phyloP scores from a whole-genome alignment of 2,329 filamentous ascomycete genomes.

The Verticillium longisporum region DNA sequence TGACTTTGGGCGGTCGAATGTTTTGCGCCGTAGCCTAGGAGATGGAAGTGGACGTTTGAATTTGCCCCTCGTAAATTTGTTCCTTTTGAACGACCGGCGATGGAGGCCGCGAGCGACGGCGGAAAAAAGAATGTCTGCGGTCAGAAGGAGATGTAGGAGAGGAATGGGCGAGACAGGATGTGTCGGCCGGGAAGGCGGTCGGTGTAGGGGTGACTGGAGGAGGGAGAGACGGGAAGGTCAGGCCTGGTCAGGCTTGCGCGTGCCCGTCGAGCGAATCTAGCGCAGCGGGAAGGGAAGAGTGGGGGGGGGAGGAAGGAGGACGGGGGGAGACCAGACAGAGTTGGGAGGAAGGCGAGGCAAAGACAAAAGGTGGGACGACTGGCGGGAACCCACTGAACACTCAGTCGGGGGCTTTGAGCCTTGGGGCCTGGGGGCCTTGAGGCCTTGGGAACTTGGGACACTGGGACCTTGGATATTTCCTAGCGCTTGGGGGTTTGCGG shows the following conservation, averaged over 20 bases:
- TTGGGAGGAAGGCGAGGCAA: conserved; percentile 4
- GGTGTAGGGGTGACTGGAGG: conserved; percentile 12
- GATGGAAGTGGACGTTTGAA: not conserved
- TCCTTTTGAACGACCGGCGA: not conserved
- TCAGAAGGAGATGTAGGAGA: conserved; percentile 8
- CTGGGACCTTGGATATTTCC: no score
- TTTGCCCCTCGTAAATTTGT: no score
- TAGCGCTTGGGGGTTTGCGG: no score
- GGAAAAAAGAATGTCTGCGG: conserved; percentile 10
- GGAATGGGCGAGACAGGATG: conserved; percentile 5
- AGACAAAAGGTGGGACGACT: conserved; percentile 2
- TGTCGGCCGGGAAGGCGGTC: conserved; percentile 10
- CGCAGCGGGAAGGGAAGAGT: conserved; percentile 3
- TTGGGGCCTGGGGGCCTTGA: not conserved
- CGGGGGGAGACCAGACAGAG: no score
- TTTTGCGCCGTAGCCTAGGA: not conserved
- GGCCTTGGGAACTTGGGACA: no score
- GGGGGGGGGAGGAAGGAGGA: conserved; percentile 5
- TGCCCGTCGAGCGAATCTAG: not conserved
- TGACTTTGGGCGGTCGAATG: not conserved
- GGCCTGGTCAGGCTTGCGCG: not conserved
- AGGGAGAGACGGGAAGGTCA: conserved; percentile 2
- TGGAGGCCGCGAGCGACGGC: conserved; percentile 2
- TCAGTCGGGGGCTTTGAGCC: not conserved
- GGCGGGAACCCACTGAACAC: conserved; percentile 4